Percentiles rank a stretch among this genome's conserved stretches.
phyloP scores from a whole-genome alignment of 2,329 filamentous ascomycete species.

The Cadophora sp. region DNA sequence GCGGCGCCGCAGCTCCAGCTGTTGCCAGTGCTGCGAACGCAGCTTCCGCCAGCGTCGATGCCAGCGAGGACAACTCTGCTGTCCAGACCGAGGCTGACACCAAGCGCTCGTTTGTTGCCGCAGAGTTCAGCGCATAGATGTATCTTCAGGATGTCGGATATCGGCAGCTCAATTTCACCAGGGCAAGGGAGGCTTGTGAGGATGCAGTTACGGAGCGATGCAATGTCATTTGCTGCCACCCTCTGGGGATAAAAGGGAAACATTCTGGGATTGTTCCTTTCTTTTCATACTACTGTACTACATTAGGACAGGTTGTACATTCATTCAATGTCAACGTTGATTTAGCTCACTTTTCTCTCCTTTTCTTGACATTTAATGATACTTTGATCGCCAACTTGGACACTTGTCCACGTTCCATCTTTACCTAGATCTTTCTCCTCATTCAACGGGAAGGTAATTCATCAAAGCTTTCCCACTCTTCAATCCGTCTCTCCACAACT shows the following conservation, averaged over 20 bases:
- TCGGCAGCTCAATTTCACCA: neutral
- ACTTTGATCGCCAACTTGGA: too few species aligned
- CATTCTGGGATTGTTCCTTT: neutral
- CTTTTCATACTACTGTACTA: conserved; percentile 3
- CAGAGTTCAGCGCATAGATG: conserved; percentile 21
- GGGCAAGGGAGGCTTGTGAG: neutral
- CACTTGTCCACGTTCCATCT: too few species aligned
- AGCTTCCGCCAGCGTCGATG: conserved; percentile 42
- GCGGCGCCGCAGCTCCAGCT: conserved; percentile 20
- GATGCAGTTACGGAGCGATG: neutral
- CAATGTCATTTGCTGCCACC: neutral
- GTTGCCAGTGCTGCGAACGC: neutral
- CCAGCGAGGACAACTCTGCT: conserved; percentile 39
- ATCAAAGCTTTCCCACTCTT: too few species aligned
- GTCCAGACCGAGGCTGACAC: neutral
- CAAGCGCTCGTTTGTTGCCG: conserved; percentile 17
- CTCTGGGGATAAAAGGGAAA: neutral
- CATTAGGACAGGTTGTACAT: neutral
- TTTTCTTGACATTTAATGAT: neutral
- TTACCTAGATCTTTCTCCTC: too few species aligned
- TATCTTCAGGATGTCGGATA: neutral
- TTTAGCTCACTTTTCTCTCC: neutral
- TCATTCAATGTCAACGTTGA: conserved; percentile 1
- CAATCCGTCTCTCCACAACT: too few species aligned
- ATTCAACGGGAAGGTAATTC: too few species aligned